Conservation (phyloP, 192 early-diverging fungal species). For the Jimgerdemannia flammicorona region DNA sequence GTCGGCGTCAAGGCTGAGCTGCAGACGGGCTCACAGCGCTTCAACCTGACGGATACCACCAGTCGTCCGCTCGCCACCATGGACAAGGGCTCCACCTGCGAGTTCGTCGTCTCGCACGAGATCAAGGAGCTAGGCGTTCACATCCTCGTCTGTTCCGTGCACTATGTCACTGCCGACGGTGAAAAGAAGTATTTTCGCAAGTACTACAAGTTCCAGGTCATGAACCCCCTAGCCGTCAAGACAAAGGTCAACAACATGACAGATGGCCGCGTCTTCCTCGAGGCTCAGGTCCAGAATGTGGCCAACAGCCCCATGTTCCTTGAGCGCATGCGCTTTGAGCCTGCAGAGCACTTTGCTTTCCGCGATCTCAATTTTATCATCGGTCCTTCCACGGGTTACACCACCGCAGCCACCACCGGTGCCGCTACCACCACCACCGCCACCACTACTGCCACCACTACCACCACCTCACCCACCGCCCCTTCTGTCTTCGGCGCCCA, state of each 20-base stretch:
- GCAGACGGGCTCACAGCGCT: constrained; percentile 82
- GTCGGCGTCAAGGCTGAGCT: constrained; percentile 79
- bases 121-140: constrained; percentile 95
- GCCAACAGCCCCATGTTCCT: constrained; percentile 75
- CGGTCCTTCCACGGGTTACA: neutral
- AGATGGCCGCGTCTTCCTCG: constrained; percentile 71
- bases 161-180: constrained; percentile 70
- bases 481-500: constrained; percentile 49
- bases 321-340: constrained; percentile 85
- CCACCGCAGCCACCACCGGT: neutral
- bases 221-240: constrained; percentile 94
- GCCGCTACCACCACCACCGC: no score
- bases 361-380: constrained; percentile 61
- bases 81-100: constrained; percentile 65
- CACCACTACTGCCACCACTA: neutral
- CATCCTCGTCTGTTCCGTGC: constrained; percentile 82
- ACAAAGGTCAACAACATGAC: constrained; percentile 88
- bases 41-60: constrained; percentile 64
- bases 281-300: constrained; percentile 94
- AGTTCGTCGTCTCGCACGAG: constrained; percentile 85
- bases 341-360: constrained; percentile 65
- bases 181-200: constrained; percentile 75
- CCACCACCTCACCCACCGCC: neutral
- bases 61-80: constrained; percentile 36
- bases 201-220: constrained; percentile 95